These are phyloP conservation scores for Epipyxis sp. DNA, from an alignment of 108 stramenopile genomes.

Conservation along the genomic window DNA sequence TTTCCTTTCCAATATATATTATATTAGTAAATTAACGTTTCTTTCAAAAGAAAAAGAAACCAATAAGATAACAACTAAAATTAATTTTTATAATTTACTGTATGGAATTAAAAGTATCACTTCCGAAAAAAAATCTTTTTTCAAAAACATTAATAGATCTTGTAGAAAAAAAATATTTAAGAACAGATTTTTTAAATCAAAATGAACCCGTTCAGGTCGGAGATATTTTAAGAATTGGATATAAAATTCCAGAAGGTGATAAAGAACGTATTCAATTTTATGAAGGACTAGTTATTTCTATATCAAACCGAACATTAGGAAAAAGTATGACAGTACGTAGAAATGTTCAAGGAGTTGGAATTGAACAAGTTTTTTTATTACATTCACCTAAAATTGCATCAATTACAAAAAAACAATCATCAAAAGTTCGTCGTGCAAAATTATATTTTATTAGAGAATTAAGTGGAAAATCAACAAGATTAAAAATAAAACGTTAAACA, in stretches of 20 bases:
- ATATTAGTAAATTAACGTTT: not conserved
- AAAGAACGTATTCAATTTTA: not conserved
- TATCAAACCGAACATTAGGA: not conserved
- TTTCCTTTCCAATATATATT: no score
- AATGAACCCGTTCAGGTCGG: not conserved
- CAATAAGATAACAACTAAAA: no score
- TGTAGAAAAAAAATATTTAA: not conserved
- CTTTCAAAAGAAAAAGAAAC: not conserved
- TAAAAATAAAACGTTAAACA: not conserved
- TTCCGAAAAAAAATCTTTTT: not conserved
- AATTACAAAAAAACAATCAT: not conserved
- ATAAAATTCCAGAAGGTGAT: not conserved
- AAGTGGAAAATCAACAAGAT: not conserved
- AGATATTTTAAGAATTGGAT: not conserved
- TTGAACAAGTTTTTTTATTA: not conserved
- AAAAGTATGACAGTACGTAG: not conserved
- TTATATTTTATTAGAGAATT: not conserved
- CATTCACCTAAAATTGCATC: not conserved
- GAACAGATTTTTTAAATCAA: not conserved
- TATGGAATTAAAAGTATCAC: not conserved
- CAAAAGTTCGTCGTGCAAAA: not conserved
- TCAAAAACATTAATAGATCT: not conserved
- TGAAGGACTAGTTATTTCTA: not conserved
- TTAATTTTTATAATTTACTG: not conserved
- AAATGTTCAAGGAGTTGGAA: not conserved